phyloP scores from a whole-genome alignment of 192 early-diverging fungal genomes.

The Backusella parvicylindrica region DNA sequence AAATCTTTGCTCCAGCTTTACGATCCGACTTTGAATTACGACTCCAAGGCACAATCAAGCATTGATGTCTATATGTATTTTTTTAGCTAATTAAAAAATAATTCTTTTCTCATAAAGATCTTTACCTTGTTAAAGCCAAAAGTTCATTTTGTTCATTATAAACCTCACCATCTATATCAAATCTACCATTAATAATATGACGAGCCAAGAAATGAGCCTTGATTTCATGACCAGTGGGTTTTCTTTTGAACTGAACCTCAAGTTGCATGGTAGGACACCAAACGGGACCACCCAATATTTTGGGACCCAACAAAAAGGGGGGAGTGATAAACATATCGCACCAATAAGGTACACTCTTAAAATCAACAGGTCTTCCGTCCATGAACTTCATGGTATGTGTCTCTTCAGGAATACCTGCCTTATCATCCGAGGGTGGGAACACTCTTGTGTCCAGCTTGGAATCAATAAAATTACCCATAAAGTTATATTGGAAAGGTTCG shows the following conservation, averaged over 20 bases:
- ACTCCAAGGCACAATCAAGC: conserved; percentile 8
- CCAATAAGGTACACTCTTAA: conserved; percentile 21
- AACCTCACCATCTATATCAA: conserved; percentile 31
- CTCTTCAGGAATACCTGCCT: conserved; percentile 13
- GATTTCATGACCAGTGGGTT: conserved; percentile 14
- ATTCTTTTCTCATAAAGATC: neutral
- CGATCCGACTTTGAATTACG: neutral
- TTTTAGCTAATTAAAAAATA: neutral
- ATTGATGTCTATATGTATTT: neutral
- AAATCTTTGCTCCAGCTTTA: neutral
- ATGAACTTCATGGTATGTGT: conserved; percentile 11
- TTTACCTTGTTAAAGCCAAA: conserved; percentile 35
- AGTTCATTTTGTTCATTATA: conserved; percentile 24
- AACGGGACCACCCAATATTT: neutral
- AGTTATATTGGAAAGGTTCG: neutral
- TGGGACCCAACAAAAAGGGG: conserved; percentile 9
- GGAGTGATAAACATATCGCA: conserved; percentile 33
- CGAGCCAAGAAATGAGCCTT: conserved; percentile 18
- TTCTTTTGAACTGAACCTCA: conserved; percentile 29
- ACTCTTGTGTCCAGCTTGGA: neutral
- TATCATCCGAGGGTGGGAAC: neutral
- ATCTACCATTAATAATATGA: conserved; percentile 32
- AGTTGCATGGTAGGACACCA: conserved; percentile 36
- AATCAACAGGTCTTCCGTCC: conserved; percentile 20
- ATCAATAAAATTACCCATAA: conserved; percentile 2